Evolutionary conservation across 768 basidiomycete genomes (phyloP).

Genomic region (Fomitopsis serialis): DNA sequence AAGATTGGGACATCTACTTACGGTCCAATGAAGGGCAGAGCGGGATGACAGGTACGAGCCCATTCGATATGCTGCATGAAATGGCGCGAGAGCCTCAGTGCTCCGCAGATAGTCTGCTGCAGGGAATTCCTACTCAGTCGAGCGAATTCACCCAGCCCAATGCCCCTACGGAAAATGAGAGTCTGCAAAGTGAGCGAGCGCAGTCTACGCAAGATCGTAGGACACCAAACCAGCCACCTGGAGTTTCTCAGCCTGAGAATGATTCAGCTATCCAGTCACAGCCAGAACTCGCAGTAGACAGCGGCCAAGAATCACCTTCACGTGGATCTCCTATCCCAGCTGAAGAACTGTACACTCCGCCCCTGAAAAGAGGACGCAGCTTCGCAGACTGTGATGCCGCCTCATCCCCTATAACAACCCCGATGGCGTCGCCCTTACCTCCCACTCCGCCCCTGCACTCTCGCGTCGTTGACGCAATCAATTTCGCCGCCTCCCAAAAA

Average conservation of each 20-base stretch:
- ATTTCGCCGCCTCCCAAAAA: conserved; percentile 3
- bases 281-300: no score
- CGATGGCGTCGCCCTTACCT: conserved; percentile 6
- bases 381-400: conserved; percentile 10
- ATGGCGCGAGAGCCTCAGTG: no score
- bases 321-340: not conserved
- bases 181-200: no score
- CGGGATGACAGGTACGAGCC: conserved; percentile 9
- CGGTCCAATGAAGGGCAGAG: conserved; percentile 8
- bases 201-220: no score
- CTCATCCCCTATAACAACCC: conserved; percentile 11
- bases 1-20: conserved; percentile 8
- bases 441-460: conserved; percentile 9
- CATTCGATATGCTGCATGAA: no score
- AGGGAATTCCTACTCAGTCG: conserved; percentile 3
- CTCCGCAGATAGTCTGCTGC: not conserved
- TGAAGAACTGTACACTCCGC: not conserved
- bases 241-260: no score
- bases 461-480: conserved; percentile 14
- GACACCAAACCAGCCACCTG: no score
- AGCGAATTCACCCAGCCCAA: not conserved
- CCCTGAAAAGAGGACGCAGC: not conserved
- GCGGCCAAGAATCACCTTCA: not conserved
- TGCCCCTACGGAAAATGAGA: no score
- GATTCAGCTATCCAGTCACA: no score